phyloP scores from a whole-genome alignment of 2,329 filamentous ascomycete genomes.

The Chrysosphaeria jannelii region DNA sequence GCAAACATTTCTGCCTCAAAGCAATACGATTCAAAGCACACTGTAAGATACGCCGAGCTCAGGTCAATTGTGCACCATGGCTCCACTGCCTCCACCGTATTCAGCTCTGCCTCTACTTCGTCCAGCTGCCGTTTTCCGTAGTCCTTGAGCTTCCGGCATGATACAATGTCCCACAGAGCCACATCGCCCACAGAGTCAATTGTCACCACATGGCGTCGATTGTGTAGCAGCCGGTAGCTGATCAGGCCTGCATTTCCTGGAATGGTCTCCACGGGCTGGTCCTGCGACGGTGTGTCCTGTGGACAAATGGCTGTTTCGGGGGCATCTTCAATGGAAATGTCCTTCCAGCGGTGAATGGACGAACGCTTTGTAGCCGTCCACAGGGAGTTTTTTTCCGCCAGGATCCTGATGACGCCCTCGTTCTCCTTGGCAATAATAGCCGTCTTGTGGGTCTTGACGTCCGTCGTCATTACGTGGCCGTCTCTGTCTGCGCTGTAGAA shows the following conservation, averaged over 20 bases:
- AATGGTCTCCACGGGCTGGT: slow-evolving; percentile 49
- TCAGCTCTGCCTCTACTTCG: slow-evolving; percentile 64
- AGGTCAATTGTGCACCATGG: slow-evolving; percentile 95
- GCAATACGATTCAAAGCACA: slow-evolving; percentile 75
- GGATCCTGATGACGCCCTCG: slow-evolving; percentile 41
- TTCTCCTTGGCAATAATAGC: slow-evolving; percentile 83
- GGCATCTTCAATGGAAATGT: slow-evolving; percentile 49
- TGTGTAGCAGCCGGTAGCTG: slow-evolving; percentile 76
- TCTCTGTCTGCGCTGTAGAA: slow-evolving; percentile 92
- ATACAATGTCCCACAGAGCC: slow-evolving; percentile 74
- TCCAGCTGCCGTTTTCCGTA: slow-evolving; percentile 87
- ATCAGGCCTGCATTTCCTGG: slow-evolving; percentile 88
- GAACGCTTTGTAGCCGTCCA: slow-evolving; percentile 81
- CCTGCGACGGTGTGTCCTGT: slow-evolving; percentile 22
- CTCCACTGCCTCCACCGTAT: slow-evolving; percentile 65
- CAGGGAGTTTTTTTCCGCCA: slow-evolving; percentile 42
- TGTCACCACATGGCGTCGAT: slow-evolving; percentile 65
- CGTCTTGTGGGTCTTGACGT: slow-evolving; percentile 56
- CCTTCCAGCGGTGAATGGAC: slow-evolving; percentile 73
- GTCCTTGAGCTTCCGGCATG: slow-evolving; percentile 69
- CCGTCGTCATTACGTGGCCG: slow-evolving; percentile 85
- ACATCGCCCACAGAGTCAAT: slow-evolving; percentile 89
- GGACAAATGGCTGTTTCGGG: slow-evolving; percentile 64
- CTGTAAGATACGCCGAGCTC: slow-evolving; percentile 68
- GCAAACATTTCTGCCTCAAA: slow-evolving; percentile 96